Evolutionary conservation across 1,284 basidiomycete genomes (phyloP).

Genomic region (Trametes versicolor): DNA sequence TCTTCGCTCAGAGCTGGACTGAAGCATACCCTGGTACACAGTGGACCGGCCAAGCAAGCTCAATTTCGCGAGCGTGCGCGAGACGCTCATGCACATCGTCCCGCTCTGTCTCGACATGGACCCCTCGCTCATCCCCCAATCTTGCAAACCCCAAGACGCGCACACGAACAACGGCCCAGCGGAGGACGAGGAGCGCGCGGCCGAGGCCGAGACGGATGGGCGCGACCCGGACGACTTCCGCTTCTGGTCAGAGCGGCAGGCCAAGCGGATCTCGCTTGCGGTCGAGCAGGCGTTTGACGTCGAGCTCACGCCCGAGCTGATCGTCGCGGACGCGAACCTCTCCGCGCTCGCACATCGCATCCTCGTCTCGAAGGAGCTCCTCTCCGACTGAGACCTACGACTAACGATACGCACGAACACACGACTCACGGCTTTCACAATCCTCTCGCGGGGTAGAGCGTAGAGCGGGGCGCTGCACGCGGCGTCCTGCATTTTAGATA

Average conservation of each 20-base stretch:
- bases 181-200: slow-evolving; percentile 31
- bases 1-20: not conserved
- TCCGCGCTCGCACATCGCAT: slow-evolving; percentile 85
- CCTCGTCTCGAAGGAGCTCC: slow-evolving; percentile 80
- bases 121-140: slow-evolving; percentile 81
- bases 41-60: slow-evolving; percentile 74
- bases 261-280: slow-evolving; percentile 83
- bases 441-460: not conserved
- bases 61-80: slow-evolving; percentile 71
- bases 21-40: slow-evolving; percentile 39
- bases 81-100: slow-evolving; percentile 80
- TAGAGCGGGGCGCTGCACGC: too few relatives aligned
- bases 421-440: not conserved
- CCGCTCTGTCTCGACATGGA: slow-evolving; percentile 89
- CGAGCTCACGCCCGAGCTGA: slow-evolving; percentile 89
- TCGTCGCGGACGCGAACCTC: slow-evolving; percentile 94
- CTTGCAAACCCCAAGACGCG: slow-evolving; percentile 55
- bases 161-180: not conserved
- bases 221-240: slow-evolving; percentile 92
- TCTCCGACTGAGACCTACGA: slow-evolving; percentile 43
- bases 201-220: slow-evolving; percentile 43
- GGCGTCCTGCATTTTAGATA: too few relatives aligned
- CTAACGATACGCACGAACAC: not conserved
- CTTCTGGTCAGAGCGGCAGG: slow-evolving; percentile 93
- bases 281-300: slow-evolving; percentile 87